Base-by-base conservation (phyloP, 2,329 filamentous ascomycete species). In the Davidsoniella australis region DNA sequence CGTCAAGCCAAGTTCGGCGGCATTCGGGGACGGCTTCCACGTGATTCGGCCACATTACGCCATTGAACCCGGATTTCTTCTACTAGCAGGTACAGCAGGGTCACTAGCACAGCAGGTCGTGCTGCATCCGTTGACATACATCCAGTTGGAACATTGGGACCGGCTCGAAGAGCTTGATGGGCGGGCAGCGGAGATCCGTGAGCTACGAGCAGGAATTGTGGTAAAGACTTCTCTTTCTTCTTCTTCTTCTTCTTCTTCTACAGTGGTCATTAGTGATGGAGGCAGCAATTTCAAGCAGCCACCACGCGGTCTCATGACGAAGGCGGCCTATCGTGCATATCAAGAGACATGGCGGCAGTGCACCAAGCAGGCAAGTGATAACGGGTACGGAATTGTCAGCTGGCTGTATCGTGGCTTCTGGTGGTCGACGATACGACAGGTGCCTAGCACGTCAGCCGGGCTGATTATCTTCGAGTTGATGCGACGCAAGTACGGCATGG, bases 401-500 rank as follows among this genome's bases (percentile, higher is more conserved):
- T 87, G 81, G 73, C 62, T 87, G 5, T 88, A 82, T 58, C 68
- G 75, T 4, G 80, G 78, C 10, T 86, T 87, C 60, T 77, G 81
- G 70, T 75, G 75, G 72, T 79, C 73, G 48, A 82, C 82, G 0
- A 71, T 86, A 47, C 68, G 80, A 4, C 82, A 86, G 62, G 80
- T 85, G 2, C 83, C 83, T 0, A 84, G 80, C 59, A 87, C 83
- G 2, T 82, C 78, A 53, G 82, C 82, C 0, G 83, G 82, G 0
- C 60, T 88, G 52, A 84, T 88, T 56, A 83, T 85, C 17, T 88
- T 88, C 60, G 83, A 88, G 63, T 60, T 88, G 41, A 76, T 86
- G 37, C 68, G 83, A 50, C 68, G 82, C 36, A 85, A 84, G 63
- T 87, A 85, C 56, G 79, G 78, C 1, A 68, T 74, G 51, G 70